Evolutionary conservation across 805 yeast genomes (phyloP).

Genomic region (Pichia eremophila): DNA sequence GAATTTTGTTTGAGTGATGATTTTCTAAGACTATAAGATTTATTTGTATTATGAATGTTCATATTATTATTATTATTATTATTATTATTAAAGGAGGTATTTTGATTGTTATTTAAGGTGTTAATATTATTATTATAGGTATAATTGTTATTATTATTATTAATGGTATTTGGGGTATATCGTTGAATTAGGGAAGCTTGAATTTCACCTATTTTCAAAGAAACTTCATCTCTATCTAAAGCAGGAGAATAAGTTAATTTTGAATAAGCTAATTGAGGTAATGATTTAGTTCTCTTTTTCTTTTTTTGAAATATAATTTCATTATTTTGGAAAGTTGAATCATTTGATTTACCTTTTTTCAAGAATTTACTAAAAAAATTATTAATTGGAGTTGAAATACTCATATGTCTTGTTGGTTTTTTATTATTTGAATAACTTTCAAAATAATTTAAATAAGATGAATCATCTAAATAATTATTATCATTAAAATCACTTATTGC

Average conservation of each 20-base stretch:
- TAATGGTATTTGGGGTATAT: constrained; percentile 19
- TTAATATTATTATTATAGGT: background rate
- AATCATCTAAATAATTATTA: background rate
- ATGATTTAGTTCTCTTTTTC: constrained; percentile 37
- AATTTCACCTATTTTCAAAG: constrained; percentile 33
- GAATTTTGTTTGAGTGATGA: background rate
- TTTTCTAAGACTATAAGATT: constrained; percentile 14
- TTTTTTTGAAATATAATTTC: constrained; percentile 7
- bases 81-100: constrained; percentile 9
- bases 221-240: constrained; percentile 25
- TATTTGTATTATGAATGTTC: constrained; percentile 10
- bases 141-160: constrained; percentile 20
- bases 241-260: constrained; percentile 31
- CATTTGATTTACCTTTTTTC: background rate
- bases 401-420: constrained; percentile 8
- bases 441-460: background rate
- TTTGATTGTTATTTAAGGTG: too few relatives aligned
- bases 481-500: constrained; percentile 3
- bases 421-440: background rate
- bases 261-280: constrained; percentile 46
- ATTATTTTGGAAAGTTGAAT: background rate
- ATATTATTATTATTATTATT: background rate
- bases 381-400: constrained; percentile 9
- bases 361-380: constrained; percentile 5
- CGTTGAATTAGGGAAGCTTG: constrained; percentile 26